Evolutionary conservation across 2,329 filamentous ascomycete genomes (phyloP).

Genomic region (Cercospora canescens): DNA sequence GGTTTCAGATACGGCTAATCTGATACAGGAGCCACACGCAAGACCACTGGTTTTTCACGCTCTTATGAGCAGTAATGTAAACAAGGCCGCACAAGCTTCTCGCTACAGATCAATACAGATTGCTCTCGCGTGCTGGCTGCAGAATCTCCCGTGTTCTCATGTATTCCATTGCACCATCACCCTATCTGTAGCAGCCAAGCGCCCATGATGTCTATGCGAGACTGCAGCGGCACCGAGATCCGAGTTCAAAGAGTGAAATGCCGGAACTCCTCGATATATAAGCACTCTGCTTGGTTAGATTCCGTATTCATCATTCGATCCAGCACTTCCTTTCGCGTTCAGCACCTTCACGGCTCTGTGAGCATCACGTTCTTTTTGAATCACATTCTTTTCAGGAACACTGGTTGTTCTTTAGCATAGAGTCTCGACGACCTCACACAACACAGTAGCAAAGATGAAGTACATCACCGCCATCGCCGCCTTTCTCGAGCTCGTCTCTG

Average conservation of each 20-base stretch:
- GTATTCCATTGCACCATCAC: background rate
- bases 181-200: conserved; percentile 4
- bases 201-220: conserved; percentile 12
- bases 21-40: conserved; percentile 3
- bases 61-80: background rate
- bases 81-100: conserved; percentile 5
- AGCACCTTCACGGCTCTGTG: conserved; percentile 16
- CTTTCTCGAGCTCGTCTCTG: conserved; percentile 49
- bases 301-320: background rate
- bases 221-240: background rate
- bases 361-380: conserved; percentile 17
- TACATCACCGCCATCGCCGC: conserved; percentile 43
- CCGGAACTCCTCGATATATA: background rate
- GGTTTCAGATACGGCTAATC: conserved; percentile 10
- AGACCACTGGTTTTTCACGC: background rate
- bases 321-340: background rate
- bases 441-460: conserved; percentile 17
- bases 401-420: conserved; percentile 12
- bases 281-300: background rate
- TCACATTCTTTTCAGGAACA: conserved; percentile 15
- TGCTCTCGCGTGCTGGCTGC: background rate
- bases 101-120: background rate
- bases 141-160: background rate
- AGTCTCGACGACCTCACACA: background rate
- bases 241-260: background rate